phyloP scores from a whole-genome alignment of 2,329 filamentous ascomycete genomes.

The Aspergillus clavatus region DNA sequence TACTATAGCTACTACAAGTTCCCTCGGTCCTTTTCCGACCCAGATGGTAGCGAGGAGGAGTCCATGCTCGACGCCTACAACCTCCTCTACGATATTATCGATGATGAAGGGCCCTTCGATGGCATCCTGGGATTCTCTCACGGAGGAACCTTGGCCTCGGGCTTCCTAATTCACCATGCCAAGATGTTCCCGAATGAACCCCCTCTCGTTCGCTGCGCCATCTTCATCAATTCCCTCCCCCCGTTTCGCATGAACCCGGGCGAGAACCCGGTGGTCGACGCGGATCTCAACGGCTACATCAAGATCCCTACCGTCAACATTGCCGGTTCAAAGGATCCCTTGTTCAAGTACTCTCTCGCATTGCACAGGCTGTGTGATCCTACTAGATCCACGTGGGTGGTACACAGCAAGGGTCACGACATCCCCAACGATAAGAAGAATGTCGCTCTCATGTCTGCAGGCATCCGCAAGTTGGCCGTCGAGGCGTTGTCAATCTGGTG shows the following conservation, averaged over 20 bases:
- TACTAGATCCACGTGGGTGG: conserved; percentile 16
- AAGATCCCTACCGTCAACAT: conserved; percentile 24
- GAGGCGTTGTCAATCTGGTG: conserved; percentile 5
- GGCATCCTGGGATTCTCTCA: conserved; percentile 35
- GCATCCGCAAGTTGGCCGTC: conserved; percentile 18
- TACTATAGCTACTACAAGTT: conserved; percentile 32
- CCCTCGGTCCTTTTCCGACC: conserved; percentile 20
- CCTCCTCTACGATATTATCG: conserved; percentile 24
- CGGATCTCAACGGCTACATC: conserved; percentile 23
- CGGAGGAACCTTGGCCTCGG: conserved; percentile 29
- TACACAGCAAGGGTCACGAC: conserved; percentile 26
- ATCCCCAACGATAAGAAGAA: conserved; percentile 23
- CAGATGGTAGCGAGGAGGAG: conserved; percentile 19
- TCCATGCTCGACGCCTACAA: conserved; percentile 23
- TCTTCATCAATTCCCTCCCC: conserved; percentile 30
- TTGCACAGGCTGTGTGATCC: conserved; percentile 22
- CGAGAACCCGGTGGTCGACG: conserved; percentile 16
- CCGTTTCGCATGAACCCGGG: conserved; percentile 28
- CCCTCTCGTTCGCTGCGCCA: conserved; percentile 28
- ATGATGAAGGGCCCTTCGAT: conserved; percentile 28
- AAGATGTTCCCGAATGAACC: conserved; percentile 18
- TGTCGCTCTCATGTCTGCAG: conserved; percentile 19
- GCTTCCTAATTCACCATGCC: conserved; percentile 27
- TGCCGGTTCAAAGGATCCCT: conserved; percentile 21
- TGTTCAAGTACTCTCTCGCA: conserved; percentile 22